A percentile compares a stretch with the other conserved stretches of the same genome.
Conservation (phyloP, 2,329 filamentous ascomycete species). For the Talaromyces pinophilus region DNA sequence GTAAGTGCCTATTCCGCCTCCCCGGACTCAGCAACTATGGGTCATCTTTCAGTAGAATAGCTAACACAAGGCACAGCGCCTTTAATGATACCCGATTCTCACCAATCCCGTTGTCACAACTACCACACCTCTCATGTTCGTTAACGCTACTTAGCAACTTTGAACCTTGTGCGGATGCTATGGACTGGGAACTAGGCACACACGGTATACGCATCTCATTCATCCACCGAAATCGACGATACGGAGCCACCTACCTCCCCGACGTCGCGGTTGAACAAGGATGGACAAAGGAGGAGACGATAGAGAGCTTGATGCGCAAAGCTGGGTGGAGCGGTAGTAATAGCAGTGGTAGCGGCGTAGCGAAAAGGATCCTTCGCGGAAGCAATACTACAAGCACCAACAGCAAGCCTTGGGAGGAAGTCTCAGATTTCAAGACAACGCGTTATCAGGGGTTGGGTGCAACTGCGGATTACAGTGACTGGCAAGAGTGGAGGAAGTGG, state of each 20-base stretch:
- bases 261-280: slow-evolving; percentile 90
- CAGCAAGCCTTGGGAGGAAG: slow-evolving; percentile 66
- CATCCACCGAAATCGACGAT: slow-evolving; percentile 68
- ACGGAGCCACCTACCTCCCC: slow-evolving; percentile 86
- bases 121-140: slow-evolving; percentile 53
- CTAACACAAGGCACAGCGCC: slow-evolving; percentile 47
- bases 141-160: slow-evolving; percentile 87
- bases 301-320: slow-evolving; percentile 89
- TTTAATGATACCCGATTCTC: slow-evolving; percentile 65
- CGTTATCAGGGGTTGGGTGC: slow-evolving; percentile 85
- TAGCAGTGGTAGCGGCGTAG: slow-evolving; percentile 39
- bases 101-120: slow-evolving; percentile 56
- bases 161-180: slow-evolving; percentile 68
- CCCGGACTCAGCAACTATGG: neutral
- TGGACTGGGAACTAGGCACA: slow-evolving; percentile 83
- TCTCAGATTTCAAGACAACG: slow-evolving; percentile 71
- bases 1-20: slow-evolving; percentile 41
- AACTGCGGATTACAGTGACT: slow-evolving; percentile 69
- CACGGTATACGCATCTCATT: slow-evolving; percentile 91
- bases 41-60: neutral
- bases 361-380: slow-evolving; percentile 44
- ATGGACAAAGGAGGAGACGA: slow-evolving; percentile 90
- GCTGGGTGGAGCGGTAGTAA: slow-evolving; percentile 77
- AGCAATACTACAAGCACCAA: slow-evolving; percentile 19
- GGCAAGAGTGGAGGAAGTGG: slow-evolving; percentile 78